These are phyloP conservation scores for Omphalotus guepiniiformis DNA, from an alignment of 768 basidiomycete genomes.

Conservation along the genomic window DNA sequence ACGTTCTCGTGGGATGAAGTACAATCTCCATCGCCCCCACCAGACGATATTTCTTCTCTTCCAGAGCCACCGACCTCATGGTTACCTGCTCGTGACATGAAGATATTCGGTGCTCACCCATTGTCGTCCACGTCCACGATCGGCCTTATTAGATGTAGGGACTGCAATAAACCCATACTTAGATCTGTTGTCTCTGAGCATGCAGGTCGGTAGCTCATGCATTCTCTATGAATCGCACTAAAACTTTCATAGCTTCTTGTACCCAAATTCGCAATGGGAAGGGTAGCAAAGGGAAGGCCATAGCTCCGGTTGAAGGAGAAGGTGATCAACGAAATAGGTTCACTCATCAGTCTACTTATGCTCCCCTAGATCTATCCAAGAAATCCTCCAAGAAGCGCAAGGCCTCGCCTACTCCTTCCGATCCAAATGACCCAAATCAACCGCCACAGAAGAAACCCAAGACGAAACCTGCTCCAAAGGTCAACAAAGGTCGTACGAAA, in stretches of 20 bases:
- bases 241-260: conserved; percentile 8
- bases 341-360: not conserved
- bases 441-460: conserved; percentile 57
- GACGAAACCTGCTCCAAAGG: conserved; percentile 59
- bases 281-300: not conserved
- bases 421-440: conserved; percentile 52
- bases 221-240: conserved; percentile 3
- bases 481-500: conserved; percentile 75
- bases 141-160: conserved; percentile 70
- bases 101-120: conserved; percentile 77
- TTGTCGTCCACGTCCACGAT: conserved; percentile 55
- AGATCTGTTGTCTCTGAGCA: conserved; percentile 75
- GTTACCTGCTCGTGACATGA: conserved; percentile 85
- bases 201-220: conserved; percentile 45
- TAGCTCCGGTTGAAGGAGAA: not conserved
- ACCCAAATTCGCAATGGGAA: conserved; percentile 8
- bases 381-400: conserved; percentile 78
- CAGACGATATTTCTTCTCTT: conserved; percentile 36
- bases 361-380: conserved; percentile 42
- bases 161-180: conserved; percentile 79
- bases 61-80: conserved; percentile 79
- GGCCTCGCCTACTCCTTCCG: conserved; percentile 66
- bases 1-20: conserved; percentile 6
- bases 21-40: conserved; percentile 27
- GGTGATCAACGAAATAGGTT: no score